Evolutionary conservation across 495 filamentous ascomycete genomes (phyloP).

Genomic region (Aspergillus heteromorphus): DNA sequence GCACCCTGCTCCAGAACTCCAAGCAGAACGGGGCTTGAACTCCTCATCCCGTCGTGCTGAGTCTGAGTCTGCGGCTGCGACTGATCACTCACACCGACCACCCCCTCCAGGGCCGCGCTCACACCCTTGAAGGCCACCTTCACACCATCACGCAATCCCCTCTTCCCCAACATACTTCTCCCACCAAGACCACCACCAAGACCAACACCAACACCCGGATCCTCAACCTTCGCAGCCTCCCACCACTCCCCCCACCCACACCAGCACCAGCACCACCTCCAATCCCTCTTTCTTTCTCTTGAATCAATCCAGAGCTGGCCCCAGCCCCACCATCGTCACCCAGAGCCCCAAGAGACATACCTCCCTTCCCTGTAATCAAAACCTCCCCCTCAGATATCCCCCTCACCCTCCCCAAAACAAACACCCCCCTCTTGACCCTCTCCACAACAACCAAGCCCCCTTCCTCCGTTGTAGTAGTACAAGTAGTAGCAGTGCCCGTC

Average conservation of each 20-base stretch:
- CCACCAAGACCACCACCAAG: conserved; percentile 18
- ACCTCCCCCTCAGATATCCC: neutral
- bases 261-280: too few species aligned
- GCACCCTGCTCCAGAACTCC: conserved; percentile 12
- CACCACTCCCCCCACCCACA: conserved; percentile 39
- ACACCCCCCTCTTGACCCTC: neutral
- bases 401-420: neutral
- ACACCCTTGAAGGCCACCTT: conserved; percentile 25
- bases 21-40: conserved; percentile 2
- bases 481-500: neutral
- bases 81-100: neutral
- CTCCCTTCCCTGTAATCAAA: too few species aligned
- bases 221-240: conserved; percentile 34
- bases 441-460: neutral
- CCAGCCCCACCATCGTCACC: too few species aligned
- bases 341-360: too few species aligned
- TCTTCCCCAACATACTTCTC: conserved; percentile 13
- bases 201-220: conserved; percentile 26
- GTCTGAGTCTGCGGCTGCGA: conserved; percentile 11
- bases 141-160: conserved; percentile 18
- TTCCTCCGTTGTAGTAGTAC: too few species aligned
- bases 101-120: conserved; percentile 8
- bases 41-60: conserved; percentile 14
- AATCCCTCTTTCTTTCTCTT: too few species aligned
- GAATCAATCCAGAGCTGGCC: too few species aligned